phyloP scores from a whole-genome alignment of 306 rosid species.

The Ormosia emarginata region DNA sequence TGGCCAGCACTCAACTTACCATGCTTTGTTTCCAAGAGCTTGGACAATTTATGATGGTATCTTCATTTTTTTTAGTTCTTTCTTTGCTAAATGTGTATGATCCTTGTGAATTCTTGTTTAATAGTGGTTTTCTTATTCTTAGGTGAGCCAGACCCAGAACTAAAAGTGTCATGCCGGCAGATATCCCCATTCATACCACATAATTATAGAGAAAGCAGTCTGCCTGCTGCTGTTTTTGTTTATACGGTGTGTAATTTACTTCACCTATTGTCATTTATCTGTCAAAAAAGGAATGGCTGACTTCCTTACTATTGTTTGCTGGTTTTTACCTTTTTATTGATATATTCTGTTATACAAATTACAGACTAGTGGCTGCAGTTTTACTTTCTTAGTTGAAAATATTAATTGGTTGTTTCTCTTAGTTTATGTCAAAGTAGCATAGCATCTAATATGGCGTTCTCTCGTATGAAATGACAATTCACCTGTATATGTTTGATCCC shows the following conservation, averaged over 20 bases:
- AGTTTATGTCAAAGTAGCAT: not conserved
- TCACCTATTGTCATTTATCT: not conserved
- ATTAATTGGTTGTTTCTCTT: not conserved
- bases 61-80: constrained; percentile 23
- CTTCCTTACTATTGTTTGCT: not conserved
- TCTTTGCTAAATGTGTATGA: not conserved
- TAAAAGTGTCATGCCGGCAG: constrained; percentile 92
- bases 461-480: not conserved
- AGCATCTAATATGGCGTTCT: not conserved
- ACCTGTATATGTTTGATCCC: not conserved
- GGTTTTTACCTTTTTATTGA: not conserved
- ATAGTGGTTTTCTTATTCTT: constrained; percentile 17
- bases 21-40: constrained; percentile 98
- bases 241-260: constrained; percentile 64
- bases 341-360: not conserved
- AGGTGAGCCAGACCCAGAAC: constrained; percentile 99
- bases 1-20: constrained; percentile 98
- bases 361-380: constrained; percentile 3
- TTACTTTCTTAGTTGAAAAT: constrained; percentile 5
- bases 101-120: constrained; percentile 8
- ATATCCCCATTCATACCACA: constrained; percentile 96
- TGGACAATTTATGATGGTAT: constrained; percentile 99
- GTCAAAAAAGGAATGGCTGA: not conserved
- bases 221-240: constrained; percentile 93
- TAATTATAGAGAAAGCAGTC: constrained; percentile 94